A percentile compares a stretch with the other conserved stretches of the same genome.
phyloP scores from a whole-genome alignment of 371 early-diverging fungal genomes.

The Haplosporangium sp. region DNA sequence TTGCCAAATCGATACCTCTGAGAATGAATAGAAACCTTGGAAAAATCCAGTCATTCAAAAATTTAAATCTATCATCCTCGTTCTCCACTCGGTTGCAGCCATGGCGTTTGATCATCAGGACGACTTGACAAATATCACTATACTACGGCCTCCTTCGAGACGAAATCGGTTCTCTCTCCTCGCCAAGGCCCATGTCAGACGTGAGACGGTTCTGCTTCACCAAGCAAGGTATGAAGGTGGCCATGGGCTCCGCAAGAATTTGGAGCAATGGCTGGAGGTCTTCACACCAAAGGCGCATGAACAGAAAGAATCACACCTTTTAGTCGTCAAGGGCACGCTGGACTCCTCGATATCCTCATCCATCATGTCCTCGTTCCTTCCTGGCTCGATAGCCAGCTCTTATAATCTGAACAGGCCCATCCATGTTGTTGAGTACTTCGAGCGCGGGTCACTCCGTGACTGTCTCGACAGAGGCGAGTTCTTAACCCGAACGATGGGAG shows the following conservation, averaged over 20 bases:
- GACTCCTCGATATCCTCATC: neutral
- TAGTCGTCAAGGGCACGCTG: constrained; percentile 13
- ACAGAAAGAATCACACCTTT: constrained; percentile 11
- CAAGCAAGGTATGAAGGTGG: constrained; percentile 9
- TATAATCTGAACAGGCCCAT: constrained; percentile 5
- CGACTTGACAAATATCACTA: neutral
- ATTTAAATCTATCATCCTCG: neutral
- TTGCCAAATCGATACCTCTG: too few relatives aligned
- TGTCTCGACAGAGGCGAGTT: constrained; percentile 34
- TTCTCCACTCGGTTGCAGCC: neutral
- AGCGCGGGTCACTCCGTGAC: constrained; percentile 29
- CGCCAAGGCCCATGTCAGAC: constrained; percentile 13
- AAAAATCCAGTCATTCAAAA: neutral
- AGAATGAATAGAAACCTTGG: too few relatives aligned
- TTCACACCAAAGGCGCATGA: neutral
- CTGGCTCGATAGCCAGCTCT: constrained; percentile 6
- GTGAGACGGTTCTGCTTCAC: constrained; percentile 21
- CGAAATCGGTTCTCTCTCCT: constrained; percentile 31
- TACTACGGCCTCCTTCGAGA: constrained; percentile 19
- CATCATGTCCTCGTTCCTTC: neutral
- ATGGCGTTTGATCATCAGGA: constrained; percentile 14
- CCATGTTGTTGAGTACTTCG: constrained; percentile 18
- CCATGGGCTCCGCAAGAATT: constrained; percentile 8
- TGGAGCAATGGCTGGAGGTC: constrained; percentile 13
- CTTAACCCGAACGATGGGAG: neutral